Base-by-base conservation (phyloP, 2,329 filamentous ascomycete genomes). In the Sarocladiaceae sp. region DNA sequence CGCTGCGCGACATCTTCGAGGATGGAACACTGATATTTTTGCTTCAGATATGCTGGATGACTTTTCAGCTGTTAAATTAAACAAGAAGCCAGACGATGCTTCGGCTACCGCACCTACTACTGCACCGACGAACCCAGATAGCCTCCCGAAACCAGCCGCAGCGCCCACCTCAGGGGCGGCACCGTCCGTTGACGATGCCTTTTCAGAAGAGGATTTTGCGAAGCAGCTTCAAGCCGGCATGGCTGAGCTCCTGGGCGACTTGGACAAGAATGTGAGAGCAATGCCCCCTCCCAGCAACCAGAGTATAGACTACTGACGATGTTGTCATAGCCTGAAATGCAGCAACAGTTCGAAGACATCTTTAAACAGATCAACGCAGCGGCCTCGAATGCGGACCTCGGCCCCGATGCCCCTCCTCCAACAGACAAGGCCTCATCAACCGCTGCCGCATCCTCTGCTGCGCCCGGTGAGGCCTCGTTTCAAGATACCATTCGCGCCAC, bases 401-500 rank as follows among this genome's bases (percentile, higher is more conserved):
- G 54, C 12, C 16, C 40, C 10, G 40, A 43, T 15, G 27, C 26
- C 16, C 34, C 37, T 41, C 6, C 37, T 10, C 23, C 37, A 18
- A 47, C 57, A 4, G 44, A 57, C 6, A 51, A 60, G 3, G 40
- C 60, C 4, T 48, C 55, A 20, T 50, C 57, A 33, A 49, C 56
- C 21, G 54, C 55, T 6, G 65, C 68, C 29, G 49, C 59, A 5
- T 55, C 61, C 11, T 58, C 62, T 18, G 55, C 61, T 21, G 59
- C 65, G 15, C 66, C 67, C 21, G 63, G 69, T 31, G 82, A 87
- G 32, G 80, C 82, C 37, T 80, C 76, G 1, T 98, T 98, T 64
- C 88, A 94, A 59, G 89, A 95, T 48, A 95, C 88, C 1, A 97
- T 98, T 55, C 82, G 85, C 48, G 82, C 82, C 55, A 97, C 93